Evolutionary conservation across 139 green algal genomes (phyloP).

Genomic region (Ettlia oleoabundans): DNA sequence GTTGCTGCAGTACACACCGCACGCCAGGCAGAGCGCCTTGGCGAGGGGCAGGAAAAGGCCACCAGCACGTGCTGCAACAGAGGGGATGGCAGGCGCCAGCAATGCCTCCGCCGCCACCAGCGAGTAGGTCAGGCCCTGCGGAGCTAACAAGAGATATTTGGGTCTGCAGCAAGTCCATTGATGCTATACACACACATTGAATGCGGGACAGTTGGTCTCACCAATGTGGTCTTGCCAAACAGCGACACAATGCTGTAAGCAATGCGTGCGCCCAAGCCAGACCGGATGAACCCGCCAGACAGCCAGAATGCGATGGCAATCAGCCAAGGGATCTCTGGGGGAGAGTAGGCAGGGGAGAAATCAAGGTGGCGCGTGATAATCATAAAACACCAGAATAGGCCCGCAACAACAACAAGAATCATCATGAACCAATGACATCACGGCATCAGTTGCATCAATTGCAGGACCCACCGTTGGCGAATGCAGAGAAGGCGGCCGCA

Average conservation of each 20-base stretch:
- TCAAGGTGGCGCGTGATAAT: too few relatives aligned
- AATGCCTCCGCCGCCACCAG: constrained; percentile 86
- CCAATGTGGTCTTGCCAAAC: constrained; percentile 98
- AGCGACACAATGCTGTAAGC: constrained; percentile 95
- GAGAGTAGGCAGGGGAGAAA: too few relatives aligned
- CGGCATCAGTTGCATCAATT: constrained; percentile 58
- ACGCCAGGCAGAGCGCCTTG: constrained; percentile 95
- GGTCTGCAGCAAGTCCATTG: neutral
- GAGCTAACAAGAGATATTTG: neutral
- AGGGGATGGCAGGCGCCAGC: constrained; percentile 97
- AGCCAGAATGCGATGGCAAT: constrained; percentile 99
- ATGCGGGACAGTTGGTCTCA: constrained; percentile 20
- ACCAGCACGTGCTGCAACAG: constrained; percentile 91
- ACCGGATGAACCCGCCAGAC: constrained; percentile 98
- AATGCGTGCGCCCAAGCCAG: constrained; percentile 95
- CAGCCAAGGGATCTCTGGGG: constrained; percentile 71
- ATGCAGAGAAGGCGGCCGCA: constrained; percentile 94
- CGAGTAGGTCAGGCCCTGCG: constrained; percentile 29
- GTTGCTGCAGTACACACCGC: constrained; percentile 59
- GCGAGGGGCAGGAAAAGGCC: constrained; percentile 99
- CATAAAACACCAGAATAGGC: too few relatives aligned
- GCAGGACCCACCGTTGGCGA: constrained; percentile 77
- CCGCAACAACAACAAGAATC: too few relatives aligned
- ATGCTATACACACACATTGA: neutral
- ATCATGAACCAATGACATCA: too few relatives aligned